A percentile compares a stretch with the other conserved stretches of the same genome.
phyloP scores from a whole-genome alignment of 345 rosid species.

The Salix caprea region DNA sequence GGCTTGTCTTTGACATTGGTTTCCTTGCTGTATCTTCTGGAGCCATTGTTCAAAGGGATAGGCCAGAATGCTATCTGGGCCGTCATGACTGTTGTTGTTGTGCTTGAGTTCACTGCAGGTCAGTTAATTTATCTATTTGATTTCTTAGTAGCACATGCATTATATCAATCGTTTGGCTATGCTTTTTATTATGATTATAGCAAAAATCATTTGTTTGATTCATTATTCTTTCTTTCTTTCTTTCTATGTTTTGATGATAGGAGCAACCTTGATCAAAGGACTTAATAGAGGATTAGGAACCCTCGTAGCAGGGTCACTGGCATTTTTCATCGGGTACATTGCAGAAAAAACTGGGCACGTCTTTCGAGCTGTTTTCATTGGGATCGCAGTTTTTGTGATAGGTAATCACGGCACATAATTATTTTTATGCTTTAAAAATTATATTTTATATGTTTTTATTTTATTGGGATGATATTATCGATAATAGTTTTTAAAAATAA shows the following conservation, averaged over 20 bases:
- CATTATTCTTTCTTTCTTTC: not conserved
- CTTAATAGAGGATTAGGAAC: constrained; percentile 83
- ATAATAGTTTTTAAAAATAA: too few species aligned
- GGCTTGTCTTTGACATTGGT: constrained; percentile 66
- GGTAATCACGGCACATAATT: constrained; percentile 33
- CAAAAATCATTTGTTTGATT: not conserved
- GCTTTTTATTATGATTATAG: not conserved
- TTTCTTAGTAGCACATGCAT: not conserved
- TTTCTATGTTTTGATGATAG: constrained; percentile 17
- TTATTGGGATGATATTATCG: too few species aligned
- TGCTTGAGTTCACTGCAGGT: constrained; percentile 79
- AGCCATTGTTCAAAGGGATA: constrained; percentile 60
- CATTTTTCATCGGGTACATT: constrained; percentile 59
- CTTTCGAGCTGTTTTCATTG: constrained; percentile 68
- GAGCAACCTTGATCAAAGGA: constrained; percentile 82
- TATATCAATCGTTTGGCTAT: too few species aligned
- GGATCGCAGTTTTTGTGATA: constrained; percentile 57
- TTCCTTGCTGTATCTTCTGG: constrained; percentile 52
- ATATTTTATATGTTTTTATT: too few species aligned
- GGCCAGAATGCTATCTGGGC: constrained; percentile 75
- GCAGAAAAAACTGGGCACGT: constrained; percentile 46
- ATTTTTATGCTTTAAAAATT: too few species aligned
- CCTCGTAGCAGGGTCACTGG: constrained; percentile 62
- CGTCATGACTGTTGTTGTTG: constrained; percentile 83
- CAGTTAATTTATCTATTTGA: not conserved